Base-by-base conservation (phyloP, 1,284 basidiomycete species). In the Irpex lacteus region DNA sequence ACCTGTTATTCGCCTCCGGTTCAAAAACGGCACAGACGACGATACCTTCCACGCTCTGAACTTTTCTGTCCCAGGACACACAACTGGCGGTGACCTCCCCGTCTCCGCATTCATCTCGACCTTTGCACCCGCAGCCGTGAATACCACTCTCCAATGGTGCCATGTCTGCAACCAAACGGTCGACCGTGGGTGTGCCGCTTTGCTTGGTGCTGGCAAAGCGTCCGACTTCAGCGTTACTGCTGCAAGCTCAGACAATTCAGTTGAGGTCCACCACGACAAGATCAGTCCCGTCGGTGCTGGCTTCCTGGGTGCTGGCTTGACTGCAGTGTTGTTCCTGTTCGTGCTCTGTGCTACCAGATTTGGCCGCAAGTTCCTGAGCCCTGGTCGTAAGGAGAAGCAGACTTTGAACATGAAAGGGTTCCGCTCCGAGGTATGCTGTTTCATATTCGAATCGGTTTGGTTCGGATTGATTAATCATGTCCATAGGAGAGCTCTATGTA, bases 301-400 rank as follows among this genome's bases (percentile, higher is more conserved):
- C 0, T 86, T 88, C 75, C 74, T 90, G 8, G 88, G 88, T 32
- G 88, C 88, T 1, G 85, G 85, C 5, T 69, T 90, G 65, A 82
- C 83, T 34, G 69, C 85, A 34, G 81, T 76, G 6, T 78, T 86
- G 9, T 72, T 77, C 44, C 67, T 80, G 26, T 67, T 77, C 13
- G 75, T 78, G 63, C 69, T 86, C 13, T 78, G 68, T 6, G 69
- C 77, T 11, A 68, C 87, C 32, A 34, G 32, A 49, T 70, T 73
- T 19, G 81, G 84, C 73, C 62, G 84, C 52, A 85, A 87, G 0
- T 60, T 82, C 15, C 53, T 88, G 63, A 77, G 72, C 44, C 68
- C 84, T 37, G 79, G 79, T 9, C 50, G 55, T 19, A 32, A 58
- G 13, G 61, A 38, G 32, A 5, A 26, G 34, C 9, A 44, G 49